A percentile compares a stretch with the other conserved stretches of the same genome.
These are phyloP conservation scores for Boletus sensibilis DNA, from an alignment of 768 basidiomycete species.

Conservation along the genomic window DNA sequence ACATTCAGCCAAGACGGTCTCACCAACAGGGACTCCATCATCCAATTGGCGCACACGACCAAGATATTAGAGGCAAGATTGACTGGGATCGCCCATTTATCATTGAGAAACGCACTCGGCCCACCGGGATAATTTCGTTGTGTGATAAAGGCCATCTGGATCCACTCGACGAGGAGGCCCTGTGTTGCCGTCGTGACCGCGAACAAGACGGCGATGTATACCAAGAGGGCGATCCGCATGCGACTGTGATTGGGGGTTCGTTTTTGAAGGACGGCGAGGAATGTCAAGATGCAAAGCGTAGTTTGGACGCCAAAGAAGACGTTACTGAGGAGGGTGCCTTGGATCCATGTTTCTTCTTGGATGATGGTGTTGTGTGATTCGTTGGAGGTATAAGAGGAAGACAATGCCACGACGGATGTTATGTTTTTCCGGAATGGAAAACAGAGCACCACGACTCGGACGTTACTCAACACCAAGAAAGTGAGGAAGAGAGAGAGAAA, in stretches of 20 bases:
- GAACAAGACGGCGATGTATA: slow-evolving; percentile 2
- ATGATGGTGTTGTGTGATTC: slow-evolving; percentile 2
- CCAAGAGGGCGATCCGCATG: not conserved
- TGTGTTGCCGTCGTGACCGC: slow-evolving; percentile 16
- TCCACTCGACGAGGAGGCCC: slow-evolving; percentile 14
- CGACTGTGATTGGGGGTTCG: not conserved
- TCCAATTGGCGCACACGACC: slow-evolving; percentile 7
- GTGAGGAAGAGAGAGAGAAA: not conserved
- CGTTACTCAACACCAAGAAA: not conserved
- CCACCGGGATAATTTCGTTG: slow-evolving; percentile 31
- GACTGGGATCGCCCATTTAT: slow-evolving; percentile 7
- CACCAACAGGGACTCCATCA: slow-evolving; percentile 9
- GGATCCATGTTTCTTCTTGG: slow-evolving; percentile 14
- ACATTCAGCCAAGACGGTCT: not conserved
- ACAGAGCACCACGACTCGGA: not conserved
- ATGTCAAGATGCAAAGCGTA: slow-evolving; percentile 1
- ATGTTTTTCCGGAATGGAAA: not conserved
- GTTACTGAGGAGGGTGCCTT: slow-evolving; percentile 10
- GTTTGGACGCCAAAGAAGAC: slow-evolving; percentile 13
- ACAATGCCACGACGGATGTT: not conserved
- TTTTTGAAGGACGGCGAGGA: not conserved
- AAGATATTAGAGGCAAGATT: not conserved
- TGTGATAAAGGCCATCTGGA: slow-evolving; percentile 27
- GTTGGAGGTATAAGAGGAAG: not conserved
- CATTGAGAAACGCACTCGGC: slow-evolving; percentile 20